Base-by-base conservation (phyloP, 306 rosid genomes). In the Abrus precatorius region DNA sequence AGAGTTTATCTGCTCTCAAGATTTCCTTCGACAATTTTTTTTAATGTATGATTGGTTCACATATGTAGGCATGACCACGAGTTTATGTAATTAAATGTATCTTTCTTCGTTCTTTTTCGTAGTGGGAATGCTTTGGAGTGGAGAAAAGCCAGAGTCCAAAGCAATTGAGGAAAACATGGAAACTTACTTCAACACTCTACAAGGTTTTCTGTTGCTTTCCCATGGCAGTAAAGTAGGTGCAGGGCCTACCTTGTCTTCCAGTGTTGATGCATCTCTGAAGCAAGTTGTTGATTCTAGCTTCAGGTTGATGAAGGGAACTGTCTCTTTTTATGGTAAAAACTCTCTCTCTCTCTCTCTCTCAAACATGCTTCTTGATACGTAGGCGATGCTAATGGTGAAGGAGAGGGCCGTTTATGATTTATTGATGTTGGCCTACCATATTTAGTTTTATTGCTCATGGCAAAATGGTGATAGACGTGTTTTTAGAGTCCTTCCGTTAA, bases 71-170 rank as follows among this genome's bases (percentile, higher is more conserved):
- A 49, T 43, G 7, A 44, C 5, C 9, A 44, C 6, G 40, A 27
- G 65, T 49, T 59, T 48, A 10, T 69, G 80, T 81, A 28, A 49
- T 48, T 63, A 34, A 50, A 59, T 60, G 36, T 59, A 59, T 65
- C 29, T 59, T 77, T 9, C 57, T 34, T 75, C 20, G 20, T 20
- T 20, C 68, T 64, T 28, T 79, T 75, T 6, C 86, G 86, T 79
- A 96, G 99, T 81, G 76, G 99, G 99, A 84, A 88, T 96, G 97
- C 91, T 96, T 70, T 96, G 98, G 99, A 86, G 84, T 9, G 98
- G 96, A 80, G 93, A 88, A 14, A 68, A 79, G 54, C 92, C 85
- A 1, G 85, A 83, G 11, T 81, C 70, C 34, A 90, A 63, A 80
- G 90, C 88, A 85, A 62, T 95, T 61, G 94, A 96, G 72, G 97